Base-by-base conservation (phyloP, 2,329 filamentous ascomycete genomes). In the Elsinoe batatas region DNA sequence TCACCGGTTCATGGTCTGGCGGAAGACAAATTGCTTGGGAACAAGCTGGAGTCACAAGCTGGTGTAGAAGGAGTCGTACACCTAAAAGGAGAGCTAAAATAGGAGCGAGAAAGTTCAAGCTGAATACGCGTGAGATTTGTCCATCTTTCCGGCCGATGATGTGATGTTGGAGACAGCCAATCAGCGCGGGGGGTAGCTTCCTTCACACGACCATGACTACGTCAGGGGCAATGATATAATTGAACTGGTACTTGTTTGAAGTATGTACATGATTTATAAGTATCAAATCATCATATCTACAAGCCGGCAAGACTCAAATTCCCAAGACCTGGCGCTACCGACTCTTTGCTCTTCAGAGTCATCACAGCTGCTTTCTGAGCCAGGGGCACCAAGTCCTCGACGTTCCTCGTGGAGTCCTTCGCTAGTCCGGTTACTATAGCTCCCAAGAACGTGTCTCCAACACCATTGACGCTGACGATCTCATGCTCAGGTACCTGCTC, bases 361-460 rank as follows among this genome's bases (percentile, higher is more conserved):
- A 88, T 71, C 0, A 87, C 80, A 3, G 91, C 90, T 2, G 86
- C 91, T 64, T 78, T 79, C 72, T 97, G 93, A 30, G 91, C 91
- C 35, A 93, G 71, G 57, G 83, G 76, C n/a, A 98, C 75, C 55
- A 93, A 69, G 46, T 84, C 77, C 59, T 82, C 78, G 12, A 83
- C 66, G 26, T 37, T 15, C 36, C 32, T 47, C 17, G 63, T 64
- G 56, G 64, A 82, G 71, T 58, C 80, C 63, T 77, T 79, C 0
- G 83, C 83, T 61, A 97, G 68, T 0, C 87, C 88, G 1, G 89
- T 85, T n/a, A 95, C 74, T 56, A 96, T 63, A 12, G 90, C 85
- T 0, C 91, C 93, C 7, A 94, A 75, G 68, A 97, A 91, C 0
- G 93, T 96, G 70, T 98, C 93, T 0, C 93, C 93, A 1, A 89